A percentile compares a stretch with the other conserved stretches of the same genome.
Conservation (phyloP, 1,284 basidiomycete genomes). For the Sporisorium exsertum region DNA sequence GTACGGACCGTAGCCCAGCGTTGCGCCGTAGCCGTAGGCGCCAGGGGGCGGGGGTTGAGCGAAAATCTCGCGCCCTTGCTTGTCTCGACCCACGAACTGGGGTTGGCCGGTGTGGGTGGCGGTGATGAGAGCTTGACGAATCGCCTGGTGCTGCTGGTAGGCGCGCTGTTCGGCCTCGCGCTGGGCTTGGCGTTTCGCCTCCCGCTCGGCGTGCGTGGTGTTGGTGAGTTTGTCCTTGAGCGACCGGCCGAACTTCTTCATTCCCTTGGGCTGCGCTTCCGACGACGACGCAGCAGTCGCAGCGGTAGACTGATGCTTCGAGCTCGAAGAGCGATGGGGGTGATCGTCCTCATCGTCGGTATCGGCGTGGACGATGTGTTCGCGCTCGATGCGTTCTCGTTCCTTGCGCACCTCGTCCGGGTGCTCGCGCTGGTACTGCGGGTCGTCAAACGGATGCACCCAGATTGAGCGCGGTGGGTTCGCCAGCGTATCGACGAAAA, state of each 20-base stretch:
- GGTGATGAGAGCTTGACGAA: slow-evolving; percentile 35
- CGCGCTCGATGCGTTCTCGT: slow-evolving; percentile 23
- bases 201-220: slow-evolving; percentile 61
- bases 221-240: slow-evolving; percentile 68
- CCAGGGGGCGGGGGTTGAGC: slow-evolving; percentile 54
- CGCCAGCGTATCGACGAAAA: slow-evolving; percentile 65
- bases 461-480: slow-evolving; percentile 68
- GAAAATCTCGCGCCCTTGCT: slow-evolving; percentile 49
- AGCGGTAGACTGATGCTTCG: neutral
- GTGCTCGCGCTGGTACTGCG: slow-evolving; percentile 41
- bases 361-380: slow-evolving; percentile 43
- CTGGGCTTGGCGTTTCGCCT: slow-evolving; percentile 49
- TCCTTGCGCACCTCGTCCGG: slow-evolving; percentile 29
- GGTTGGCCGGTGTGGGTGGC: slow-evolving; percentile 53
- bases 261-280: slow-evolving; percentile 26
- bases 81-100: slow-evolving; percentile 45
- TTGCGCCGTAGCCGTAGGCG: slow-evolving; percentile 37
- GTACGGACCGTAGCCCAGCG: slow-evolving; percentile 48
- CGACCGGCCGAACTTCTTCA: slow-evolving; percentile 58
- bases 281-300: neutral
- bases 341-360: slow-evolving; percentile 51
- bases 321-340: neutral
- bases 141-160: slow-evolving; percentile 44
- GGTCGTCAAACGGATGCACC: slow-evolving; percentile 66
- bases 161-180: slow-evolving; percentile 53